Evolutionary conservation across 2,329 filamentous ascomycete species (phyloP).

Genomic region (Stromatinia cepivora): DNA sequence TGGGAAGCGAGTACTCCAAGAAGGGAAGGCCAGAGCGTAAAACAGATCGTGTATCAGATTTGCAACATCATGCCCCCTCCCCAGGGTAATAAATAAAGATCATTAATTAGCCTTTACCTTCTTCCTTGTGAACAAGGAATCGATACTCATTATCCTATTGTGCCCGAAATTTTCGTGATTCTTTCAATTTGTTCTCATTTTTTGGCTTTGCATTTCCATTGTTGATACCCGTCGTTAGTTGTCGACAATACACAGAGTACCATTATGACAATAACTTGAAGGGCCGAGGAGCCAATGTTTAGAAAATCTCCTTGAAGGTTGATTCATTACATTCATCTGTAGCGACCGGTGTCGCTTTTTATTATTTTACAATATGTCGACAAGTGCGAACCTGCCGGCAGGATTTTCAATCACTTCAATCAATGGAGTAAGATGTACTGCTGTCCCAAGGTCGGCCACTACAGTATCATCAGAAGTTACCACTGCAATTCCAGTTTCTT

Average conservation of each 20-base stretch:
- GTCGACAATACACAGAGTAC: conserved; percentile 4
- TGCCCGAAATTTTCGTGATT: conserved; percentile 1
- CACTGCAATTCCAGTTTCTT: conserved; percentile 21
- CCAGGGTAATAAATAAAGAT: conserved; percentile 16
- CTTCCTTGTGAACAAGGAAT: not conserved
- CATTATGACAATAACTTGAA: conserved; percentile 32
- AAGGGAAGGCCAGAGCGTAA: conserved; percentile 20
- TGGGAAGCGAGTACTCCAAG: conserved; percentile 1
- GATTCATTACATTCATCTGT: conserved; percentile 33
- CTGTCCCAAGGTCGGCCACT: conserved; percentile 46
- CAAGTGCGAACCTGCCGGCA: conserved; percentile 43
- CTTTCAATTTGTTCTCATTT: conserved; percentile 4
- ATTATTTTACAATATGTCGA: conserved; percentile 45
- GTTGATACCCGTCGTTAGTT: conserved; percentile 9
- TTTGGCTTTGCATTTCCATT: conserved; percentile 29
- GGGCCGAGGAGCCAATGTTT: conserved; percentile 34
- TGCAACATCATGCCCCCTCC: conserved; percentile 19
- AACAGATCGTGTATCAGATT: conserved; percentile 20
- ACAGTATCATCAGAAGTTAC: conserved; percentile 24
- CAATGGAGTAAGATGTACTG: conserved; percentile 55
- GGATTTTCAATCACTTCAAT: conserved; percentile 53
- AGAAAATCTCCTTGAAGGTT: conserved; percentile 34
- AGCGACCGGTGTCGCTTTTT: conserved; percentile 36
- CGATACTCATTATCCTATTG: conserved; percentile 2
- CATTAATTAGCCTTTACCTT: not conserved